Conservation (phyloP, 2,329 filamentous ascomycete genomes). For the Paecilomyces formosus region DNA sequence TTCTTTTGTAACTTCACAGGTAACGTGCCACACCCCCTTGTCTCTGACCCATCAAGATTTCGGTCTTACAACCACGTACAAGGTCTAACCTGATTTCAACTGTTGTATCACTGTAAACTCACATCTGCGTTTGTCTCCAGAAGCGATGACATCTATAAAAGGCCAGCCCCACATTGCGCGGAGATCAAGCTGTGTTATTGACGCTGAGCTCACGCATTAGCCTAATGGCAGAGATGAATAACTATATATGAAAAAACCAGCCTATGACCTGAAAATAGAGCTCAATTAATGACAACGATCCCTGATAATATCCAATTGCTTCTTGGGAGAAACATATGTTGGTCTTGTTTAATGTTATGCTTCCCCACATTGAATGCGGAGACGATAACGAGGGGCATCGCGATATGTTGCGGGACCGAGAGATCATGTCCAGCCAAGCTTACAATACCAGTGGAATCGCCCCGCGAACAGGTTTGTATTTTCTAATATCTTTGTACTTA, state of each 20-base stretch:
- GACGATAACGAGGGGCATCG: not conserved
- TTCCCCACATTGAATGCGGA: not conserved
- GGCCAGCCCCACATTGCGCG: not conserved
- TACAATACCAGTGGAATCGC: not conserved
- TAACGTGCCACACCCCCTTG: not conserved
- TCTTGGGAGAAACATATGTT: not conserved
- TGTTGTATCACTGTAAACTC: not conserved
- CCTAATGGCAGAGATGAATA: not conserved
- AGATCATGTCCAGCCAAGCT: not conserved
- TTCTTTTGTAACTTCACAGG: not conserved
- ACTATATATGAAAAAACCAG: not conserved
- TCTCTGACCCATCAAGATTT: not conserved
- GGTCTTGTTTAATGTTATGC: not conserved
- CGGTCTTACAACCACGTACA: not conserved
- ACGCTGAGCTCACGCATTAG: not conserved
- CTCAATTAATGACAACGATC: not conserved
- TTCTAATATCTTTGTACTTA: not conserved
- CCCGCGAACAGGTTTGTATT: not conserved
- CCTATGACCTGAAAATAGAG: not conserved
- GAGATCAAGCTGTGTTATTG: not conserved
- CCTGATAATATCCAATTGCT: not conserved
- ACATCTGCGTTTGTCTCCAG: not conserved
- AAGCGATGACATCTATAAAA: not conserved
- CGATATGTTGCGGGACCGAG: not conserved
- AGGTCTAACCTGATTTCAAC: not conserved